Evolutionary conservation across 2,329 filamentous ascomycete genomes (phyloP).

Genomic region (Claviceps paspali): DNA sequence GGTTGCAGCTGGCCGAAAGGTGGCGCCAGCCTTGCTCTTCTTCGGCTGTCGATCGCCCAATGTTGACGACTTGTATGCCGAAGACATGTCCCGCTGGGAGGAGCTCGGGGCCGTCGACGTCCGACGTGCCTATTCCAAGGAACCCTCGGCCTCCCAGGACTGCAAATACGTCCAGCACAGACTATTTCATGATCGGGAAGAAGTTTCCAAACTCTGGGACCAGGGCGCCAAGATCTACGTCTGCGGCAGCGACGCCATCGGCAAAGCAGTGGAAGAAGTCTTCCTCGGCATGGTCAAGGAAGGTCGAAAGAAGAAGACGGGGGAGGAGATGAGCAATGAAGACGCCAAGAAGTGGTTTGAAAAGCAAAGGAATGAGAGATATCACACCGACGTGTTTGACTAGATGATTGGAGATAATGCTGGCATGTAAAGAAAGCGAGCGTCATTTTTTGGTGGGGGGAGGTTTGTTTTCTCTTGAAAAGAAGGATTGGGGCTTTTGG

Average conservation of each 20-base stretch:
- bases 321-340: constrained; percentile 20
- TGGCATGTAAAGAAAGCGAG: no score
- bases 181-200: constrained; percentile 20
- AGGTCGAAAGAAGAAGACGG: constrained; percentile 8
- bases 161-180: constrained; percentile 33
- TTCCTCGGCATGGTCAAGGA: constrained; percentile 21
- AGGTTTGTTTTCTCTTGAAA: no score
- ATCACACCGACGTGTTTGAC: constrained; percentile 46
- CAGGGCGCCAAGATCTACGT: constrained; percentile 42
- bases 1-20: constrained; percentile 30
- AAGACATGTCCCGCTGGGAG: constrained; percentile 45
- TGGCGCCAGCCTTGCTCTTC: constrained; percentile 50
- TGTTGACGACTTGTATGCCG: constrained; percentile 44
- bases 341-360: constrained; percentile 32
- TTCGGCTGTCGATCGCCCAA: constrained; percentile 43
- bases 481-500: no score
- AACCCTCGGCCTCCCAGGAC: constrained; percentile 26
- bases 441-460: no score
- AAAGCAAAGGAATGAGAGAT: constrained; percentile 35
- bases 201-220: constrained; percentile 24
- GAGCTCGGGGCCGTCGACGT: constrained; percentile 43
- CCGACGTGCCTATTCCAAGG: constrained; percentile 39
- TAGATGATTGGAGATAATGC: no score
- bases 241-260: constrained; percentile 43
- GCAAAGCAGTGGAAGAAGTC: constrained; percentile 29